These are phyloP conservation scores for Blastocystis sp. DNA, from an alignment of 352 stramenopile genomes.

Conservation along the genomic window DNA sequence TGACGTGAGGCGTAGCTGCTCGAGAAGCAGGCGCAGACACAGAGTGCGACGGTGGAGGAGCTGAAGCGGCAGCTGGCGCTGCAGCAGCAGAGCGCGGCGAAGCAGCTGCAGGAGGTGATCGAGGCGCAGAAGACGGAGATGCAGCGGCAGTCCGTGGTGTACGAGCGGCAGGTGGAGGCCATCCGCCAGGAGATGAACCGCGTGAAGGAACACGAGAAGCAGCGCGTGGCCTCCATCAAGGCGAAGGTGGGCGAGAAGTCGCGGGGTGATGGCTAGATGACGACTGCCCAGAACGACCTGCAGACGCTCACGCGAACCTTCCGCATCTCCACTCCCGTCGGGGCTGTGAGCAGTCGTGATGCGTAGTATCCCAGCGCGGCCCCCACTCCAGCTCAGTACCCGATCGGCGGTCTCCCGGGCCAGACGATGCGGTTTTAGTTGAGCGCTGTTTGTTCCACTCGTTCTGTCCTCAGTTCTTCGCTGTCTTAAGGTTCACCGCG, in stretches of 20 bases:
- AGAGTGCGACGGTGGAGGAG: conserved; percentile 6
- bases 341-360: neutral
- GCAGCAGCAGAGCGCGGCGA: neutral
- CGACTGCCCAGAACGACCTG: conserved; percentile 44
- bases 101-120: conserved; percentile 48
- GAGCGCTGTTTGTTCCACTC: neutral
- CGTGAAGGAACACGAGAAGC: conserved; percentile 27
- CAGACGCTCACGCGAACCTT: conserved; percentile 54
- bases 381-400: neutral
- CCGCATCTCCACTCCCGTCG: conserved; percentile 29
- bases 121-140: conserved; percentile 53
- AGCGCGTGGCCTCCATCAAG: conserved; percentile 27
- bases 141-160: conserved; percentile 37
- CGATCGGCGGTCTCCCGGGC: neutral
- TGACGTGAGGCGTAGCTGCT: neutral
- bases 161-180: conserved; percentile 37
- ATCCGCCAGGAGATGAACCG: conserved; percentile 26
- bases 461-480: neutral
- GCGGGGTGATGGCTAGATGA: conserved; percentile 24
- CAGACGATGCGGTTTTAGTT: neutral
- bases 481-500: neutral
- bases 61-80: conserved; percentile 16
- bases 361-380: neutral
- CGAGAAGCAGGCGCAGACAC: conserved; percentile 7
- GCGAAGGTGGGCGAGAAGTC: neutral